These are phyloP conservation scores for Cytospora schulzeri DNA, from an alignment of 2,329 filamentous ascomycete species.

Conservation along the genomic window DNA sequence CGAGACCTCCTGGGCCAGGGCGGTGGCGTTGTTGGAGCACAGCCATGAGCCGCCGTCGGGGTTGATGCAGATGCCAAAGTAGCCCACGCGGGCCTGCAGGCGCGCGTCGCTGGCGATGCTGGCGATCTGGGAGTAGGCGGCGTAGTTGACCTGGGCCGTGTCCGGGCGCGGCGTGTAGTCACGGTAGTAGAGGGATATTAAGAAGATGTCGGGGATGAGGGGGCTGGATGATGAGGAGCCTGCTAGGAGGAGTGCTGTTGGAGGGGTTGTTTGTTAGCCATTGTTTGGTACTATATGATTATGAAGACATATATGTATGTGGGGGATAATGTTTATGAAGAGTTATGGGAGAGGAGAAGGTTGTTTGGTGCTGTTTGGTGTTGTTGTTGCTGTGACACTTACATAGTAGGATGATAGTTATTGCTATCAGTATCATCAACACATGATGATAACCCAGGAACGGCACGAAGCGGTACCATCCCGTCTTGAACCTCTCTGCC, in stretches of 20 bases:
- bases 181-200: constrained; percentile 97
- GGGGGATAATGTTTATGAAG: constrained; percentile 1
- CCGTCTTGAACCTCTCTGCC: constrained; percentile 45
- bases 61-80: constrained; percentile 97
- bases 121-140: constrained; percentile 78
- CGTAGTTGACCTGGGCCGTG: constrained; percentile 88
- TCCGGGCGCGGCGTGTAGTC: constrained; percentile 80
- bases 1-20: constrained; percentile 83
- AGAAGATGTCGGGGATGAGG: constrained; percentile 91
- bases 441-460: constrained; percentile 80
- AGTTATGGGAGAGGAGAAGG: background rate
- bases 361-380: too few relatives aligned
- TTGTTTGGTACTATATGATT: background rate
- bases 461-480: constrained; percentile 61
- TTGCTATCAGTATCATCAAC: constrained; percentile 93
- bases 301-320: constrained; percentile 1
- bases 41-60: constrained; percentile 88
- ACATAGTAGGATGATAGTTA: constrained; percentile 95
- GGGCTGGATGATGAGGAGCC: constrained; percentile 97
- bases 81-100: constrained; percentile 90
- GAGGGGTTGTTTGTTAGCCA: constrained; percentile 26
- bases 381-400: constrained; percentile 45
- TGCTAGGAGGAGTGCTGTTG: constrained; percentile 82
- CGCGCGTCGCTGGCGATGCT: constrained; percentile 86
- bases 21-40: constrained; percentile 96